phyloP scores from a whole-genome alignment of 768 basidiomycete genomes.

The Cyathus striatus region DNA sequence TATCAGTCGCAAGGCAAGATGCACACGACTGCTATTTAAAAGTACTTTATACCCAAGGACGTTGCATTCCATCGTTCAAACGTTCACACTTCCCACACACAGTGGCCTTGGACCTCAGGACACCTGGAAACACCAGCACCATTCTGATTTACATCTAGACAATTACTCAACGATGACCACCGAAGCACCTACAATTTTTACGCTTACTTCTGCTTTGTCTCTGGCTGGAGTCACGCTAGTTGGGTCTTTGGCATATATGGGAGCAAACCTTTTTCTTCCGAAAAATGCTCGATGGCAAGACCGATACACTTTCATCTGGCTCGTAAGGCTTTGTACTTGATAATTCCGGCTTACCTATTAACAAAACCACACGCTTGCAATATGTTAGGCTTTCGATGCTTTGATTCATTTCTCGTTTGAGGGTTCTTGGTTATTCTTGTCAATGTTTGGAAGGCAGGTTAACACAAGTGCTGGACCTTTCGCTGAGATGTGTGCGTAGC shows the following conservation, averaged over 20 bases:
- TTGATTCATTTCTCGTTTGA: slow-evolving; percentile 78
- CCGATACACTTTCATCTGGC: slow-evolving; percentile 71
- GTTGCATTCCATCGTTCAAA: too few relatives aligned
- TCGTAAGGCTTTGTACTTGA: too few relatives aligned
- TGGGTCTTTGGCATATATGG: slow-evolving; percentile 45
- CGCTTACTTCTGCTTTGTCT: slow-evolving; percentile 57
- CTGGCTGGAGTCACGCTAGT: slow-evolving; percentile 53
- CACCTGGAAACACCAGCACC: too few relatives aligned
- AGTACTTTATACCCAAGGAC: too few relatives aligned
- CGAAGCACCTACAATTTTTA: slow-evolving; percentile 38
- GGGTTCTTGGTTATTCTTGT: slow-evolving; percentile 76
- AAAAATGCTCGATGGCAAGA: slow-evolving; percentile 62
- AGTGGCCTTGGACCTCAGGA: too few relatives aligned
- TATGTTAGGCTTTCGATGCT: slow-evolving; percentile 82
- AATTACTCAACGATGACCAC: too few relatives aligned
- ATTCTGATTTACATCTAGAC: too few relatives aligned
- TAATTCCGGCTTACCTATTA: too few relatives aligned
- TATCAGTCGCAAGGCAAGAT: too few relatives aligned
- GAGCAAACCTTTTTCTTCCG: slow-evolving; percentile 53
- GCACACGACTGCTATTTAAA: too few relatives aligned
- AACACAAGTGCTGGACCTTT: slow-evolving; percentile 64
- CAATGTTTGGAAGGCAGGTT: slow-evolving; percentile 68
- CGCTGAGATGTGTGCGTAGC: slow-evolving; percentile 67
- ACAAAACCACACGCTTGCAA: too few relatives aligned
- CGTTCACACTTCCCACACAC: too few relatives aligned